Evolutionary conservation across 192 early-diverging fungal genomes (phyloP).

Genomic region (Coemansia nantahalensis): DNA sequence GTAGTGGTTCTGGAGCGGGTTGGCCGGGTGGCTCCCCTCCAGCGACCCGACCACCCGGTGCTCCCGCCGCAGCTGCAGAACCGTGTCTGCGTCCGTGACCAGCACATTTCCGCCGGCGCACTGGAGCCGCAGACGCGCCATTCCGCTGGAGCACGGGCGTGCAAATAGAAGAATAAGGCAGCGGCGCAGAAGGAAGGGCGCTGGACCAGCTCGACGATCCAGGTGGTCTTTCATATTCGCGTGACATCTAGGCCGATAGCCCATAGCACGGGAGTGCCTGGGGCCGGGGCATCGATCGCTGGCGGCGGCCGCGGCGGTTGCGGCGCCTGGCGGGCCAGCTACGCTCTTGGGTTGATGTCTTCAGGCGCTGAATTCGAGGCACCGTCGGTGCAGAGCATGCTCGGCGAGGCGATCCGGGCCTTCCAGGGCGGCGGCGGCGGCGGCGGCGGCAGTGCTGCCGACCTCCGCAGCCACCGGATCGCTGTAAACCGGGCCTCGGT

Average conservation of each 20-base stretch:
- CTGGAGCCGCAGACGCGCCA: constrained; percentile 2
- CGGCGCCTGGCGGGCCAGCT: too few species aligned
- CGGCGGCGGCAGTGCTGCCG: constrained; percentile 1
- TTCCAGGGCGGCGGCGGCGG: background rate
- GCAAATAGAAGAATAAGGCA: too few species aligned
- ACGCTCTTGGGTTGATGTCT: too few species aligned
- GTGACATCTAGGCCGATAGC: too few species aligned
- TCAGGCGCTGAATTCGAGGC: background rate
- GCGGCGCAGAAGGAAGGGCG: too few species aligned
- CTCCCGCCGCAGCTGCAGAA: constrained; percentile 54
- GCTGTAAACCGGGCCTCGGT: constrained; percentile 11
- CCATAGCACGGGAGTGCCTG: too few species aligned
- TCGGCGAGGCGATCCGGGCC: constrained; percentile 5
- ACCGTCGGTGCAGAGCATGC: constrained; percentile 8
- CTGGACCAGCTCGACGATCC: too few species aligned
- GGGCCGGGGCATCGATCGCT: too few species aligned
- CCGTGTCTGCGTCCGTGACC: constrained; percentile 20
- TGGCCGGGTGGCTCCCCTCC: constrained; percentile 63
- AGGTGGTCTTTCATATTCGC: too few species aligned
- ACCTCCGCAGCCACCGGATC: constrained; percentile 5
- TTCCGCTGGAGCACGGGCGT: too few species aligned
- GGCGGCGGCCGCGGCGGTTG: too few species aligned
- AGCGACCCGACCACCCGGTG: constrained; percentile 66
- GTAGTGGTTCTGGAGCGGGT: constrained; percentile 75
- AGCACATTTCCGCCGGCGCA: constrained; percentile 15